Conservation (phyloP, 2,329 filamentous ascomycete species). For the Colletotrichum zoysiae region DNA sequence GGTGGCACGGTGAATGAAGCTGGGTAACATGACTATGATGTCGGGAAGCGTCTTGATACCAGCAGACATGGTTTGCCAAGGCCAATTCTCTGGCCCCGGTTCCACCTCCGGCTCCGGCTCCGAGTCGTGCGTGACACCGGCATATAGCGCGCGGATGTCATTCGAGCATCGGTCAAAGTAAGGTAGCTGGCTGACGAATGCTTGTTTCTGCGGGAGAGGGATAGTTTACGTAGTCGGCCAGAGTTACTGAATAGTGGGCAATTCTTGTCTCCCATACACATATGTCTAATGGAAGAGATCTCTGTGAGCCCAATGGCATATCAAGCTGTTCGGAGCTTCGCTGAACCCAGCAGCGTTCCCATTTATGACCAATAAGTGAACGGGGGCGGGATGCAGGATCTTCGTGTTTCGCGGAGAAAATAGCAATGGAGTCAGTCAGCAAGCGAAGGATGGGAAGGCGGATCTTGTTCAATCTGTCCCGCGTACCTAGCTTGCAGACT, state of each 20-base stretch:
- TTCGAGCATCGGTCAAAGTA: not conserved
- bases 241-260: not conserved
- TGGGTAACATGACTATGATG: constrained; percentile 4
- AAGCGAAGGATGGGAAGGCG: too few species aligned
- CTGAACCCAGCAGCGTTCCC: not conserved
- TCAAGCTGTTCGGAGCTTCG: constrained; percentile 1
- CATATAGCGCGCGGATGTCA: constrained; percentile 22
- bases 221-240: not conserved
- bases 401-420: not conserved
- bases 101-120: too few species aligned
- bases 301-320: constrained; percentile 11
- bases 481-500: constrained; percentile 1
- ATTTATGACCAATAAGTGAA: not conserved
- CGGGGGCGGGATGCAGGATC: not conserved
- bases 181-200: not conserved
- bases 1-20: not conserved
- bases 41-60: not conserved
- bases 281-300: not conserved
- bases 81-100: not conserved
- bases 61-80: constrained; percentile 1
- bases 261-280: not conserved
- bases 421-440: not conserved
- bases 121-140: constrained; percentile 10
- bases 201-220: not conserved
- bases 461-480: not conserved